A percentile compares a stretch with the other conserved stretches of the same genome.
Evolutionary conservation across 1,284 basidiomycete genomes (phyloP).

Genomic region (Mycosarcoma maydis): DNA sequence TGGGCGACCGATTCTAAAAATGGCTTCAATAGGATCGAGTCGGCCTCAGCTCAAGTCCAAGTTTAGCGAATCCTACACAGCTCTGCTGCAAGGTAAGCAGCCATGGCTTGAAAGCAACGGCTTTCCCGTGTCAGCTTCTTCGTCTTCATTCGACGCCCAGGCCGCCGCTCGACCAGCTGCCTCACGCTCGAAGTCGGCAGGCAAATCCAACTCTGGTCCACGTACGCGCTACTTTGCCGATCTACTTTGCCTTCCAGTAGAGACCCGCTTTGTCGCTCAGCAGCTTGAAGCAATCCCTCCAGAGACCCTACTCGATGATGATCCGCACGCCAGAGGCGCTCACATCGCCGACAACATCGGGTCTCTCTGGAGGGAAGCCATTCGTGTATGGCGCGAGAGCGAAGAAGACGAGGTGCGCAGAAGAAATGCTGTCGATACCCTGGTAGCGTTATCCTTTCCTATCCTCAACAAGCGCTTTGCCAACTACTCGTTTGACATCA

Average conservation of each 20-base stretch:
- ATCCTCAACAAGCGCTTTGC: slow-evolving; percentile 58
- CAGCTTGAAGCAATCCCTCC: slow-evolving; percentile 43
- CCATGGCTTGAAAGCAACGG: slow-evolving; percentile 40
- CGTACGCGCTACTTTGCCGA: slow-evolving; percentile 57
- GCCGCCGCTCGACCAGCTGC: slow-evolving; percentile 11
- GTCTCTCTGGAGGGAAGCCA: slow-evolving; percentile 58
- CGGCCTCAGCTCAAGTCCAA: slow-evolving; percentile 51
- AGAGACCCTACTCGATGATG: slow-evolving; percentile 50
- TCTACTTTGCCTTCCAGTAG: slow-evolving; percentile 58
- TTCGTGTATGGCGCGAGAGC: slow-evolving; percentile 50
- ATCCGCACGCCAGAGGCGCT: slow-evolving; percentile 43
- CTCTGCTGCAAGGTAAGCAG: slow-evolving; percentile 54
- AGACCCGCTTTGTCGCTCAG: slow-evolving; percentile 41
- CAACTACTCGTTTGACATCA: slow-evolving; percentile 61
- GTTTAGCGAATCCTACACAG: slow-evolving; percentile 52
- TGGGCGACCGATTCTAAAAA: background rate
- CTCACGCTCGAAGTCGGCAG: slow-evolving; percentile 36
- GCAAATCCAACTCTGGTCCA: slow-evolving; percentile 60
- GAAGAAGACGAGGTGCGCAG: slow-evolving; percentile 53
- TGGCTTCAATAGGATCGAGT: slow-evolving; percentile 23
- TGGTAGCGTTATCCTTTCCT: slow-evolving; percentile 54
- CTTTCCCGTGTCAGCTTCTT: slow-evolving; percentile 6
- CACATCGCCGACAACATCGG: slow-evolving; percentile 57
- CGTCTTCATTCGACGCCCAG: slow-evolving; percentile 14
- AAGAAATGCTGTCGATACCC: slow-evolving; percentile 56